Base-by-base conservation (phyloP, 2,329 filamentous ascomycete genomes). In the Fusarium incarnatum region DNA sequence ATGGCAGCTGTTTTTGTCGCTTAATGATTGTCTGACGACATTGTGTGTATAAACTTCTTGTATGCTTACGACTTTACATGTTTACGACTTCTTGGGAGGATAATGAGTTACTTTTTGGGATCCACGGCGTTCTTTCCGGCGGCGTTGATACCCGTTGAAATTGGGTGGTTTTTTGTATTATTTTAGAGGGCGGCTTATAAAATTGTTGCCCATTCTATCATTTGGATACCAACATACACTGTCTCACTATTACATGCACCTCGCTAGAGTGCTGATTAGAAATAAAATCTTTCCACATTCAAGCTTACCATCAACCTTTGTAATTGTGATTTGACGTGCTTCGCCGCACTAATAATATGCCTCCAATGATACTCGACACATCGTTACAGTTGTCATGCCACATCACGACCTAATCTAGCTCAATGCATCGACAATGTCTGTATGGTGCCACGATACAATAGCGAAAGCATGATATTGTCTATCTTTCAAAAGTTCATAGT, bases 351-450 rank as follows among this genome's bases (percentile, higher is more conserved):
- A 6, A 8, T 34, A 28, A 18, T 3, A 23, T 18, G 6, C 41
- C 13, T 27, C 40, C 32, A 56, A 64, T 41, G 5, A 15, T 8
- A 16, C 9, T 8, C 16, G 71, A 76, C 12, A 18, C 73, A 61
- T 75, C 40, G n/a, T 18, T 22, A 54, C 27, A 47, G 32, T 69
- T 10, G 80, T 86, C 67, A 88, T 88, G 74, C 92, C 93, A 3
- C 91, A 88, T 77, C 94, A 80, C 40, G 34, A 40, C 58, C 49
- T 27, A 50, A 30, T 12, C 55, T 64, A 60, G 56, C 27, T 47
- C 49, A 57, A 28, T 28, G 34, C 28, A 22, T 46, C 28, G 20
- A 23, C 22, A 66, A 20, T 27, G 25, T 25, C 22, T 49, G 47
- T 42, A 22, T 72, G 37, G 60, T 61, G 49, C 53, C 58, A 63